Evolutionary conservation across 2,329 filamentous ascomycete species (phyloP).

Genomic region (Fusarium napiforme): DNA sequence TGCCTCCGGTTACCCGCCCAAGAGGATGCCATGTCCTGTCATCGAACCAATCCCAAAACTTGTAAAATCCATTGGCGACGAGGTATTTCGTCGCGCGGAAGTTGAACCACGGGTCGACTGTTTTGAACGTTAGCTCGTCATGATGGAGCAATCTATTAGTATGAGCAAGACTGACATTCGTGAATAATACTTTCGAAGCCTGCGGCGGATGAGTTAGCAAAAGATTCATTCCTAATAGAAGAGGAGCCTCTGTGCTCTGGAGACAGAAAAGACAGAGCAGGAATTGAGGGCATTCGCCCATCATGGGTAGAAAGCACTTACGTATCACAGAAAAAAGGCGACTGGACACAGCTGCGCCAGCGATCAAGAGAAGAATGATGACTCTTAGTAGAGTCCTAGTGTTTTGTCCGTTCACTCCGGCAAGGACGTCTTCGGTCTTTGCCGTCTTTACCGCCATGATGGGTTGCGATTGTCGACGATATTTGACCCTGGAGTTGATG

Average conservation of each 20-base stretch:
- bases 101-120: slow-evolving; percentile 99
- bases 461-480: slow-evolving; percentile 50
- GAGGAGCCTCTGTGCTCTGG: neutral
- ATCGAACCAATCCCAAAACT: slow-evolving; percentile 99
- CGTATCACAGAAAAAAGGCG: slow-evolving; percentile 98
- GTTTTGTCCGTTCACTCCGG: slow-evolving; percentile 83
- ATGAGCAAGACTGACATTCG: slow-evolving; percentile 79
- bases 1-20: slow-evolving; percentile 96
- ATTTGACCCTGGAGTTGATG: slow-evolving; percentile 47
- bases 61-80: slow-evolving; percentile 95
- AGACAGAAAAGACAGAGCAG: neutral
- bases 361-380: slow-evolving; percentile 90
- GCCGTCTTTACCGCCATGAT: slow-evolving; percentile 59
- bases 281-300: slow-evolving; percentile 3
- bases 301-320: slow-evolving; percentile 60
- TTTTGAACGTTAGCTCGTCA: slow-evolving; percentile 45
- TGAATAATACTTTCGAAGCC: slow-evolving; percentile 99
- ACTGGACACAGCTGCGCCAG: slow-evolving; percentile 89
- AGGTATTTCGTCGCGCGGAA: slow-evolving; percentile 98
- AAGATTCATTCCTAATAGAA: neutral
- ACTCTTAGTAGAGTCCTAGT: slow-evolving; percentile 87
- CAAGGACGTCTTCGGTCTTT: slow-evolving; percentile 65
- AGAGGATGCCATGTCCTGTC: slow-evolving; percentile 99
- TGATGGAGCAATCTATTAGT: slow-evolving; percentile 10
- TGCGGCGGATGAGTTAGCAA: slow-evolving; percentile 55